Percentiles rank a stretch among this genome's conserved stretches.
Evolutionary conservation across 768 basidiomycete genomes (phyloP).

Genomic region (Pisolithus marmoratus): DNA sequence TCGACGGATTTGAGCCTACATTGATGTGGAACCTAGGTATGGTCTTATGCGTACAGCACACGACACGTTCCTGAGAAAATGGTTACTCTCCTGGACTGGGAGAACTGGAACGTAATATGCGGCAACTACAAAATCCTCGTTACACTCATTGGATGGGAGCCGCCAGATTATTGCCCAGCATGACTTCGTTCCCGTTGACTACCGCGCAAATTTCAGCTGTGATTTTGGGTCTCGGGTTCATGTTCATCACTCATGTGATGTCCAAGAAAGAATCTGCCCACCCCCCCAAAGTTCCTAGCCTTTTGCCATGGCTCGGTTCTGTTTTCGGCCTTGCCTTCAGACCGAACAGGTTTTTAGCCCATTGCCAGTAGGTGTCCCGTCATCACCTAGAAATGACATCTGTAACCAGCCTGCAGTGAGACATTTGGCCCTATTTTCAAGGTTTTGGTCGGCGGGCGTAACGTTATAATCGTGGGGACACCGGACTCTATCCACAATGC

Average conservation of each 20-base stretch:
- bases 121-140: too few relatives aligned
- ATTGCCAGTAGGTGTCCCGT: slow-evolving; percentile 15
- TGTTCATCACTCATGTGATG: neutral
- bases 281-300: slow-evolving; percentile 8
- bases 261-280: neutral
- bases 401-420: slow-evolving; percentile 2
- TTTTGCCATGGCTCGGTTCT: slow-evolving; percentile 14
- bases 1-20: too few relatives aligned
- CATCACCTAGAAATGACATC: too few relatives aligned
- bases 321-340: slow-evolving; percentile 9
- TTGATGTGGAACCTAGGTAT: too few relatives aligned
- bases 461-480: slow-evolving; percentile 13
- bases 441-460: slow-evolving; percentile 14
- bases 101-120: too few relatives aligned
- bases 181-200: neutral
- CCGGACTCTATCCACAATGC: slow-evolving; percentile 10
- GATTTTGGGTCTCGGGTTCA: neutral
- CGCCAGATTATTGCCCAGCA: too few relatives aligned
- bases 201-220: neutral
- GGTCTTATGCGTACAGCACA: too few relatives aligned
- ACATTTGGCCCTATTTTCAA: slow-evolving; percentile 11
- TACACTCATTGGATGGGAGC: too few relatives aligned
- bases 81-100: too few relatives aligned
- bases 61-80: too few relatives aligned
- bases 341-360: slow-evolving; percentile 11